Base-by-base conservation (phyloP, 164 flowering plant species). In the Nymphaea colorata region DNA sequence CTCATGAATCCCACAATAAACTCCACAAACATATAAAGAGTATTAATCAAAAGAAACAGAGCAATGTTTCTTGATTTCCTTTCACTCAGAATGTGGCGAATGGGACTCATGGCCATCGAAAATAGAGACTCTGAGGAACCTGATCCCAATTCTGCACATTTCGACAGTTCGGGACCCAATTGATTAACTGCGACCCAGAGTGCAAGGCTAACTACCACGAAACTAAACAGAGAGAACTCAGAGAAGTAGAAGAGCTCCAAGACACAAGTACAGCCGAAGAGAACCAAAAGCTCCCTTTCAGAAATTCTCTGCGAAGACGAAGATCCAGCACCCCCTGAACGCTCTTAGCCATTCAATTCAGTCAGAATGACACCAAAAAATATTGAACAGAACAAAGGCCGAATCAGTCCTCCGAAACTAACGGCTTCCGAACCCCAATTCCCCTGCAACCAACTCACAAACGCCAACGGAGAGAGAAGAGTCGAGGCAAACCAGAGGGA, bases 1-100 rank as follows among this genome's bases (percentile, higher is more conserved):
- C 93, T 90, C 97, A 91, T 90, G 75, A 91, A 91, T 71, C 97
- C 97, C 70, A 82, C 93, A 44, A 80, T 90, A 72, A 94, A 94
- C 74, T 94, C 99, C 68, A 94, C 96, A 72, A 91, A 87, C 99
- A 94, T 94, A 70, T 94, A 91, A 36, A 72, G 86, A 0, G 96
- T 83, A 70, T 94, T 91, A 71, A 94, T 91, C 75, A 94, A 55
- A 65, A 94, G 89, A 62, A 94, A 90, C 41, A 94, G 86, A 4
- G 95, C 99, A 76, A 91, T 94, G 74, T 94, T 91, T 0, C 95
- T 79, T 0, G 96, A 91, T 74, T 88, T 94, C 76, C 95, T 86
- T 78, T 91, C 96, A 68, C 90, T 84, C 74, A 90, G 76, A 69
- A 94, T 88, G 69, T 94, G 95, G 6, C 85, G 79, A 64, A 94